Conservation (phyloP, 2,329 filamentous ascomycete species). For the Camillea tinctor region DNA sequence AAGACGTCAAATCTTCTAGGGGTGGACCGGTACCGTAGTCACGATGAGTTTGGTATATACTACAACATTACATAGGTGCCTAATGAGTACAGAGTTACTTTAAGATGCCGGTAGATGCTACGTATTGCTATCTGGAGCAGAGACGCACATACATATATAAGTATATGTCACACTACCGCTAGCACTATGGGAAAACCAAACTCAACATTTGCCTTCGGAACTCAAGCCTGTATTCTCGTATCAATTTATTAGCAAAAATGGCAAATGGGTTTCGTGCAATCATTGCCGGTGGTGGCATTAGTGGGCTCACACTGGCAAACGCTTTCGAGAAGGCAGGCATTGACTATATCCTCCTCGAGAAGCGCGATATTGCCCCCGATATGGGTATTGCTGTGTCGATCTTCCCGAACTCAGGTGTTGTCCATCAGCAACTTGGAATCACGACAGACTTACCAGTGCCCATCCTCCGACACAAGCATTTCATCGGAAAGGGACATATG, state of each 20-base stretch:
- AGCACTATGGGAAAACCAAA: too few relatives aligned
- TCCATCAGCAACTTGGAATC: slow-evolving; percentile 15
- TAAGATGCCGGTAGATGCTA: too few relatives aligned
- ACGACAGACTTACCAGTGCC: background rate
- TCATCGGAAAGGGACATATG: slow-evolving; percentile 12
- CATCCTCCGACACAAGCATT: slow-evolving; percentile 8
- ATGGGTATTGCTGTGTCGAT: slow-evolving; percentile 16
- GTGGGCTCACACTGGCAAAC: slow-evolving; percentile 14
- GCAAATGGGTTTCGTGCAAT: slow-evolving; percentile 3
- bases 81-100: too few relatives aligned
- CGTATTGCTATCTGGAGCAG: too few relatives aligned
- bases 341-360: slow-evolving; percentile 19
- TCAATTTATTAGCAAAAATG: too few relatives aligned
- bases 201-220: too few relatives aligned
- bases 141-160: too few relatives aligned
- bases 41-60: background rate
- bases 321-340: slow-evolving; percentile 18
- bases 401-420: slow-evolving; percentile 1
- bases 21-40: background rate
- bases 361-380: slow-evolving; percentile 18
- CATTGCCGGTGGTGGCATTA: slow-evolving; percentile 19
- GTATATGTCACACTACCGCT: too few relatives aligned
- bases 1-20: too few relatives aligned
- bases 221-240: too few relatives aligned
- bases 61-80: too few relatives aligned